These are phyloP conservation scores for Macrophomina phaseolina DNA, from an alignment of 2,329 filamentous ascomycete species.

Conservation along the genomic window DNA sequence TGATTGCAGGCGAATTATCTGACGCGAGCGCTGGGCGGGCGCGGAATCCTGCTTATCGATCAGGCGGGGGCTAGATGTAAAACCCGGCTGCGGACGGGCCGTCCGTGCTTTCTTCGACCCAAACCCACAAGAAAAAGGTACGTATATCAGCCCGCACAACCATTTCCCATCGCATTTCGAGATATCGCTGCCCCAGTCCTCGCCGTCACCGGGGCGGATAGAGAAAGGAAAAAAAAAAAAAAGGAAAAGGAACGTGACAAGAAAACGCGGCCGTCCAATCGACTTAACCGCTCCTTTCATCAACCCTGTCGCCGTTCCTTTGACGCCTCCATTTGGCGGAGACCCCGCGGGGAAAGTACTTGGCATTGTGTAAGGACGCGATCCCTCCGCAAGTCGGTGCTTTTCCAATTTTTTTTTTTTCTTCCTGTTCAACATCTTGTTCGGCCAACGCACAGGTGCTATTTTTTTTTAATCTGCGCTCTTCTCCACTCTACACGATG, in stretches of 20 bases:
- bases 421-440: neutral
- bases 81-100: slow-evolving; percentile 7
- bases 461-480: neutral
- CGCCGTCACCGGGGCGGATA: slow-evolving; percentile 6
- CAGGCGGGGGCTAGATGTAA: slow-evolving; percentile 17
- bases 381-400: slow-evolving; percentile 9
- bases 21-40: neutral
- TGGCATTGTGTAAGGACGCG: slow-evolving; percentile 11
- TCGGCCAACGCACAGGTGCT: neutral
- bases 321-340: slow-evolving; percentile 3
- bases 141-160: neutral
- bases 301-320: neutral
- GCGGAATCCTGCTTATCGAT: neutral
- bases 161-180: neutral
- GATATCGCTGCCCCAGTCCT: slow-evolving; percentile 5
- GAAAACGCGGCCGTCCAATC: neutral
- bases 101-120: neutral
- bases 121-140: neutral
- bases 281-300: neutral
- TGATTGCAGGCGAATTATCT: slow-evolving; percentile 2
- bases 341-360: slow-evolving; percentile 23
- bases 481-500: slow-evolving; percentile 6
- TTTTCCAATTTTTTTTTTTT: slow-evolving; percentile 12
- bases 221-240: too few relatives aligned
- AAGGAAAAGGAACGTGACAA: neutral